Percentiles rank a stretch among this genome's conserved stretches.
phyloP scores from a whole-genome alignment of 2,329 filamentous ascomycete genomes.

The Fusarium beomiforme region DNA sequence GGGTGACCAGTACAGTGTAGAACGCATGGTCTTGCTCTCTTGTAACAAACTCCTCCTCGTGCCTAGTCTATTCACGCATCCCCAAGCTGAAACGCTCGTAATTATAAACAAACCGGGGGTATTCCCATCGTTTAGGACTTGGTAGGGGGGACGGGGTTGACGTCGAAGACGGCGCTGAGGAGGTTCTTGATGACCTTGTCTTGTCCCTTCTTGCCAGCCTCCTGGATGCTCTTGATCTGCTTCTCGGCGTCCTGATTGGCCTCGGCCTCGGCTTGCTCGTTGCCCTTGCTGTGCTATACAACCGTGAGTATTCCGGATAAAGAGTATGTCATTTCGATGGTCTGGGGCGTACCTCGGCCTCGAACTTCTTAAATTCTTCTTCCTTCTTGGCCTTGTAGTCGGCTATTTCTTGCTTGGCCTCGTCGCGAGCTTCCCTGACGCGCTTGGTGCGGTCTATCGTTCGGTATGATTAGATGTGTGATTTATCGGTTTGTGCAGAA shows the following conservation, averaged over 20 bases:
- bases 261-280: slow-evolving; percentile 79
- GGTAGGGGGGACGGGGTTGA: slow-evolving; percentile 71
- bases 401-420: slow-evolving; percentile 98
- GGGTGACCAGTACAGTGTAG: slow-evolving; percentile 16
- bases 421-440: slow-evolving; percentile 94
- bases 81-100: slow-evolving; percentile 20
- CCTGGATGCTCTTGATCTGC: slow-evolving; percentile 84
- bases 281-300: slow-evolving; percentile 86
- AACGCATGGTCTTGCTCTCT: slow-evolving; percentile 30
- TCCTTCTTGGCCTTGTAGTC: slow-evolving; percentile 92
- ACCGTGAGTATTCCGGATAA: slow-evolving; percentile 5
- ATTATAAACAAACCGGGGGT: slow-evolving; percentile 19
- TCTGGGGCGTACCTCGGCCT: slow-evolving; percentile 68
- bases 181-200: slow-evolving; percentile 84
- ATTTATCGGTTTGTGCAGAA: slow-evolving; percentile 2
- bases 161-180: slow-evolving; percentile 84
- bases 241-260: slow-evolving; percentile 83
- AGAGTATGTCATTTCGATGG: neutral
- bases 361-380: slow-evolving; percentile 93
- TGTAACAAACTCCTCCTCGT: slow-evolving; percentile 24
- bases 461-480: neutral
- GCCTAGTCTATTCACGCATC: slow-evolving; percentile 13
- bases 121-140: slow-evolving; percentile 38
- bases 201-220: slow-evolving; percentile 81
- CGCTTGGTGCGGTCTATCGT: slow-evolving; percentile 81